These are phyloP conservation scores for Phytophthora pinifolia DNA, from an alignment of 352 stramenopile species.

Conservation along the genomic window DNA sequence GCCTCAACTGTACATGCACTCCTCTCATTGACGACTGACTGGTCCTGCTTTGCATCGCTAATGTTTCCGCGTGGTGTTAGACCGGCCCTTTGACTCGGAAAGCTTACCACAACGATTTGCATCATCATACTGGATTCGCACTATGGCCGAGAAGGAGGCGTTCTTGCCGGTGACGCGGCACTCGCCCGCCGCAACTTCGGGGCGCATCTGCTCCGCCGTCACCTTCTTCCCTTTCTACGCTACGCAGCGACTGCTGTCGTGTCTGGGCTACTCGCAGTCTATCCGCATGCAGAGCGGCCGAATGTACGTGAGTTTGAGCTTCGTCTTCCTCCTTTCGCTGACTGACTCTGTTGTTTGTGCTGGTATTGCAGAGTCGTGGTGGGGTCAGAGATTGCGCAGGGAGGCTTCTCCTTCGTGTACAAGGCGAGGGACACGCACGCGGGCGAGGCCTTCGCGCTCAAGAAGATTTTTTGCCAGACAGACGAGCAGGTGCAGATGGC, in stretches of 20 bases:
- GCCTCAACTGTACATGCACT: background rate
- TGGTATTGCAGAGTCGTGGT: constrained; percentile 47
- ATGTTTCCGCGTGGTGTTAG: no score
- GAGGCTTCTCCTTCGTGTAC: constrained; percentile 89
- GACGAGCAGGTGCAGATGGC: constrained; percentile 79
- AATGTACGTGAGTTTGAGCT: constrained; percentile 40
- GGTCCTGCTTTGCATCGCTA: background rate
- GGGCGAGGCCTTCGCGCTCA: constrained; percentile 83
- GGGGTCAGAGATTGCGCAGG: constrained; percentile 75
- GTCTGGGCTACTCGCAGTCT: constrained; percentile 68
- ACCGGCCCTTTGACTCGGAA: background rate
- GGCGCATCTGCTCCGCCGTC: constrained; percentile 55
- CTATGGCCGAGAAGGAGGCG: constrained; percentile 32
- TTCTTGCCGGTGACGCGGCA: constrained; percentile 33
- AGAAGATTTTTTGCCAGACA: constrained; percentile 89
- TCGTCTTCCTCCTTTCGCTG: background rate
- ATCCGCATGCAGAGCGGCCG: constrained; percentile 75
- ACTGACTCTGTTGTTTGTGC: constrained; percentile 1
- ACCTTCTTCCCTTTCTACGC: constrained; percentile 65
- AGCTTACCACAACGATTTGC: constrained; percentile 1
- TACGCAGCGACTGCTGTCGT: constrained; percentile 61
- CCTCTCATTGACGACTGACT: constrained; percentile 14
- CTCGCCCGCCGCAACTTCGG: constrained; percentile 16
- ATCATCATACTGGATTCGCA: constrained; percentile 4
- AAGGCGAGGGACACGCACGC: constrained; percentile 67